phyloP scores from a whole-genome alignment of 352 stramenopile species.

The Sclerospora graminicola region DNA sequence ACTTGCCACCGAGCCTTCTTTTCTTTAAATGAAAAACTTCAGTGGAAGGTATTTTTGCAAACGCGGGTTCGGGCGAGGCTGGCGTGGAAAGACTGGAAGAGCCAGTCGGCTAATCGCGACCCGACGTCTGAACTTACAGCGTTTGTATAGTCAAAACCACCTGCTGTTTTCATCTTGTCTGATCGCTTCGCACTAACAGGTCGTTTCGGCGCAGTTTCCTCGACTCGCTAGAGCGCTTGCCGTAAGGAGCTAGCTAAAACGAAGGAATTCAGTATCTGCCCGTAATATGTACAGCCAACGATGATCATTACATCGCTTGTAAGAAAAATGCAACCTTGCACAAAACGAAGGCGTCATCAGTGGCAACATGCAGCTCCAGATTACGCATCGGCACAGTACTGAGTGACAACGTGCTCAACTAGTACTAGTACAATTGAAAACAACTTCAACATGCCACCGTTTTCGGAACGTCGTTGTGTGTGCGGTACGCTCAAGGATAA shows the following conservation, averaged over 20 bases:
- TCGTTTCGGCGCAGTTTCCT: conserved; percentile 21
- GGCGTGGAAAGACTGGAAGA: conserved; percentile 13
- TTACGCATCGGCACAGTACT: conserved; percentile 6
- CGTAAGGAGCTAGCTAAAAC: background rate
- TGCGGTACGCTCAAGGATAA: background rate
- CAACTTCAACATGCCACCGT: conserved; percentile 15
- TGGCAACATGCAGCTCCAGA: background rate
- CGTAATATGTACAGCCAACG: background rate
- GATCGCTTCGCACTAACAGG: conserved; percentile 3
- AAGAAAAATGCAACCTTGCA: too few relatives aligned
- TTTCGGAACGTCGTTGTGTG: background rate
- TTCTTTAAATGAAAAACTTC: conserved; percentile 18
- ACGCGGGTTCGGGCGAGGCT: conserved; percentile 1
- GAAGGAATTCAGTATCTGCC: background rate
- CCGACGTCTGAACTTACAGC: conserved; percentile 3
- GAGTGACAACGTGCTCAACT: background rate
- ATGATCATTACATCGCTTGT: too few relatives aligned
- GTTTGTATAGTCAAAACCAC: conserved; percentile 14
- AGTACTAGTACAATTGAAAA: background rate
- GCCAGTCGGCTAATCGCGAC: conserved; percentile 23
- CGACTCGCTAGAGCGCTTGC: background rate
- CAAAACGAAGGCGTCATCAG: too few relatives aligned
- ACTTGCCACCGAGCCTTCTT: conserved; percentile 16
- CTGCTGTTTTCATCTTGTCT: conserved; percentile 12
- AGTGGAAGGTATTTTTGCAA: conserved; percentile 19